Conservation (phyloP, 2,329 filamentous ascomycete genomes). For the Pseudogymnoascus sp. region DNA sequence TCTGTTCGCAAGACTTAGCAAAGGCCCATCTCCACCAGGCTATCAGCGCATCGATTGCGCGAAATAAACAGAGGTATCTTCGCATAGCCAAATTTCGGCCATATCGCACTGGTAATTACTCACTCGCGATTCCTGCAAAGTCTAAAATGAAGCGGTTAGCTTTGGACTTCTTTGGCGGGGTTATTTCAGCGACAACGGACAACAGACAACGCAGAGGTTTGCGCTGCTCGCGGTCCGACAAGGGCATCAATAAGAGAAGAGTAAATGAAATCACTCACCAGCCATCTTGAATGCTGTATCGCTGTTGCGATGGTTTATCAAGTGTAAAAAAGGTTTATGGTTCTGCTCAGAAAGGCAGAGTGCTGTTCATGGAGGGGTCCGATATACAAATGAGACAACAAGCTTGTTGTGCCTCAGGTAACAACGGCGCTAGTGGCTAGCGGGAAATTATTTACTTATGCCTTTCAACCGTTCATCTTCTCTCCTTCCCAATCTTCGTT, state of each 20-base stretch:
- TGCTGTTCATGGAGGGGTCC: constrained; percentile 8
- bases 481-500: constrained; percentile 8
- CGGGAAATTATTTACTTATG: constrained; percentile 10
- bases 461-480: constrained; percentile 10
- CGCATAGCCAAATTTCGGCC: neutral
- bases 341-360: neutral
- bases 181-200: neutral
- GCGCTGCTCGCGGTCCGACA: neutral
- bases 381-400: constrained; percentile 10
- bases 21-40: neutral
- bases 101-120: constrained; percentile 19
- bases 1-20: constrained; percentile 42
- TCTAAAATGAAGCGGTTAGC: constrained; percentile 26
- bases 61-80: neutral
- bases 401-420: constrained; percentile 7
- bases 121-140: constrained; percentile 37
- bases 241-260: neutral
- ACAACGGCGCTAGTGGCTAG: neutral
- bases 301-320: constrained; percentile 2
- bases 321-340: neutral
- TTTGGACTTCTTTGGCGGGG: constrained; percentile 10
- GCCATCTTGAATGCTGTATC: constrained; percentile 24
- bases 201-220: neutral
- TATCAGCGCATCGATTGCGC: neutral
- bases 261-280: constrained; percentile 20